These are phyloP conservation scores for Orbilia quercus DNA, from an alignment of 2,329 filamentous ascomycete genomes.

Conservation along the genomic window DNA sequence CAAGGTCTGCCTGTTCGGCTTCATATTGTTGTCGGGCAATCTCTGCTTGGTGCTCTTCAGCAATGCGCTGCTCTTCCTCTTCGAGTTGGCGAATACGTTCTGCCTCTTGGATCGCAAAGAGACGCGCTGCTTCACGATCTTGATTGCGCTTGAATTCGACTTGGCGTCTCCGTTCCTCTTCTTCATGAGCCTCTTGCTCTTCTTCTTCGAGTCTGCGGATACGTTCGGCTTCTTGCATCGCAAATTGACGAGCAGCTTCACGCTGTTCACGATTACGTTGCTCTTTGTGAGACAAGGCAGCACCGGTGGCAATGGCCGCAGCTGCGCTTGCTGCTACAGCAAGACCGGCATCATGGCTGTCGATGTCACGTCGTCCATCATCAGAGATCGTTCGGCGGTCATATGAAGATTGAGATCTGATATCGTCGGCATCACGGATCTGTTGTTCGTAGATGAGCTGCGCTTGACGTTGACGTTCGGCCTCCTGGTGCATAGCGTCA, in stretches of 20 bases:
- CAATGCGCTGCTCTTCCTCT: slow-evolving; percentile 36
- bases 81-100: slow-evolving; percentile 43
- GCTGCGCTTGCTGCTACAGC: slow-evolving; percentile 27
- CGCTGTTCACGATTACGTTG: slow-evolving; percentile 48
- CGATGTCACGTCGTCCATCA: slow-evolving; percentile 37
- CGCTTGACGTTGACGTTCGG: slow-evolving; percentile 41
- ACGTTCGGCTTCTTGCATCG: slow-evolving; percentile 41
- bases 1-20: slow-evolving; percentile 45
- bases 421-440: slow-evolving; percentile 29
- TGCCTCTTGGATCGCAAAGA: slow-evolving; percentile 47
- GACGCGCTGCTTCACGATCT: slow-evolving; percentile 34
- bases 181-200: slow-evolving; percentile 22
- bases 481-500: slow-evolving; percentile 22
- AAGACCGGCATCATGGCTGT: slow-evolving; percentile 23
- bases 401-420: slow-evolving; percentile 1
- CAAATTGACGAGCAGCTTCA: slow-evolving; percentile 41
- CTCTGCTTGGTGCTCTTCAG: slow-evolving; percentile 40
- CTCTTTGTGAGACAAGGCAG: slow-evolving; percentile 36
- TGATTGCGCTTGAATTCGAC: slow-evolving; percentile 23
- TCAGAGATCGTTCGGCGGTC: slow-evolving; percentile 32
- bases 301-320: slow-evolving; percentile 21
- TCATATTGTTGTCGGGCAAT: slow-evolving; percentile 48
- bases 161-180: slow-evolving; percentile 30
- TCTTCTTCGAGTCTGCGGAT: slow-evolving; percentile 40
- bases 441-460: slow-evolving; percentile 49